Percentiles rank a stretch among this genome's conserved stretches.
phyloP scores from a whole-genome alignment of 352 stramenopile genomes.

The Pythium phragmitis region DNA sequence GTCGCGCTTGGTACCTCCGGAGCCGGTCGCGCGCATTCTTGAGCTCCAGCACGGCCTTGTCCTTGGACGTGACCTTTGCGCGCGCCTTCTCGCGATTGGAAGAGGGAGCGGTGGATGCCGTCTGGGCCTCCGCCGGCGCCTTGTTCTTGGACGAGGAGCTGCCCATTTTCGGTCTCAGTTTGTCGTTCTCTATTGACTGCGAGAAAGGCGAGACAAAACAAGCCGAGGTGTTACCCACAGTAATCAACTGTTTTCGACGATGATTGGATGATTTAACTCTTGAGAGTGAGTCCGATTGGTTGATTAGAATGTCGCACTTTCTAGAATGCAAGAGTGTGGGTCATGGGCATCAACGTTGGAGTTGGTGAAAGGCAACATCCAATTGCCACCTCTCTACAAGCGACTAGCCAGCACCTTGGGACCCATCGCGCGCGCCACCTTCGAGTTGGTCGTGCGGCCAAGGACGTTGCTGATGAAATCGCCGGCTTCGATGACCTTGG shows the following conservation, averaged over 20 bases:
- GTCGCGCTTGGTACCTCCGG: constrained; percentile 78
- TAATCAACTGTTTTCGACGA: background rate
- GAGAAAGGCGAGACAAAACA: constrained; percentile 12
- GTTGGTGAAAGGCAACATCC: no score
- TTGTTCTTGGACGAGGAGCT: constrained; percentile 61
- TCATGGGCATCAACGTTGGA: background rate
- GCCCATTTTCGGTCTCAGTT: constrained; percentile 33
- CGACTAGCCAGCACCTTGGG: constrained; percentile 40
- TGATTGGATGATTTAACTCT: constrained; percentile 8
- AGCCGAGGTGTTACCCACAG: background rate
- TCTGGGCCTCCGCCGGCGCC: constrained; percentile 19
- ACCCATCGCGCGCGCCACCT: constrained; percentile 76
- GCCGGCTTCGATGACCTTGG: constrained; percentile 89
- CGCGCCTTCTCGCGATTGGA: constrained; percentile 36
- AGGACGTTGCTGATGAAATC: constrained; percentile 89
- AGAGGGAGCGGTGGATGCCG: constrained; percentile 4
- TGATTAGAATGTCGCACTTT: background rate
- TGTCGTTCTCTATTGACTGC: background rate
- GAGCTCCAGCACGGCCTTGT: constrained; percentile 87
- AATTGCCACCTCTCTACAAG: constrained; percentile 30
- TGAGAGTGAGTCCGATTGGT: background rate
- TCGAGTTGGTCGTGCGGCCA: constrained; percentile 78
- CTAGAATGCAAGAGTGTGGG: background rate
- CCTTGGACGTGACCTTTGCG: constrained; percentile 80
- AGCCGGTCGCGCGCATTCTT: constrained; percentile 89